phyloP scores from a whole-genome alignment of 441 rosid genomes.

The Mallotus japonicus region DNA sequence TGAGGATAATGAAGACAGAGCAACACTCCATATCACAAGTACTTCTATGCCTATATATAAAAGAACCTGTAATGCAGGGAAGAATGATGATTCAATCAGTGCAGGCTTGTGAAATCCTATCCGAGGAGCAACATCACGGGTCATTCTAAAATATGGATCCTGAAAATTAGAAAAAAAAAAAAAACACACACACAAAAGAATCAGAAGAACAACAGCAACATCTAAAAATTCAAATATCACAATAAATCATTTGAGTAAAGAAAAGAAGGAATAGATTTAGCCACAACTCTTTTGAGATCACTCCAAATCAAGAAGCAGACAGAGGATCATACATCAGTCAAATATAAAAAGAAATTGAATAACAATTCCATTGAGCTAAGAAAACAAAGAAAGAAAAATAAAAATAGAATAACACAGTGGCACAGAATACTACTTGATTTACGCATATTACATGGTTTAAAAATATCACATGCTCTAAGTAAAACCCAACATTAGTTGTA shows the following conservation, averaged over 20 bases:
- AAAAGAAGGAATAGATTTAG: neutral
- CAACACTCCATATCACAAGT: neutral
- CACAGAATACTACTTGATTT: too few relatives aligned
- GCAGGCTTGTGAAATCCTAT: conserved; percentile 92
- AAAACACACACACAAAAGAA: neutral
- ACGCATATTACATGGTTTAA: too few relatives aligned
- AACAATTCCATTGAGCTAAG: neutral
- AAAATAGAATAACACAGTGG: neutral
- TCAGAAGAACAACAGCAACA: neutral
- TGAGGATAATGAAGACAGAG: neutral
- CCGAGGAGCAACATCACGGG: conserved; percentile 92
- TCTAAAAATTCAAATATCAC: neutral
- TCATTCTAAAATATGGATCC: conserved; percentile 99
- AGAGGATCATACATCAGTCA: neutral
- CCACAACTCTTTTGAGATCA: neutral
- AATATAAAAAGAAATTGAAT: neutral
- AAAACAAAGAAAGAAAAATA: neutral
- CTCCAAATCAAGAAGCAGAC: neutral
- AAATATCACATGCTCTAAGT: neutral
- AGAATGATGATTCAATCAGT: conserved; percentile 76
- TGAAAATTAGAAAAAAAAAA: conserved; percentile 35
- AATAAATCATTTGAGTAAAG: neutral
- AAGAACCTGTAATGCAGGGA: conserved; percentile 87
- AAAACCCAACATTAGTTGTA: neutral
- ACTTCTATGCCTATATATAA: neutral